Conservation (phyloP, 2,329 filamentous ascomycete genomes). For the Curvularia spicifera region DNA sequence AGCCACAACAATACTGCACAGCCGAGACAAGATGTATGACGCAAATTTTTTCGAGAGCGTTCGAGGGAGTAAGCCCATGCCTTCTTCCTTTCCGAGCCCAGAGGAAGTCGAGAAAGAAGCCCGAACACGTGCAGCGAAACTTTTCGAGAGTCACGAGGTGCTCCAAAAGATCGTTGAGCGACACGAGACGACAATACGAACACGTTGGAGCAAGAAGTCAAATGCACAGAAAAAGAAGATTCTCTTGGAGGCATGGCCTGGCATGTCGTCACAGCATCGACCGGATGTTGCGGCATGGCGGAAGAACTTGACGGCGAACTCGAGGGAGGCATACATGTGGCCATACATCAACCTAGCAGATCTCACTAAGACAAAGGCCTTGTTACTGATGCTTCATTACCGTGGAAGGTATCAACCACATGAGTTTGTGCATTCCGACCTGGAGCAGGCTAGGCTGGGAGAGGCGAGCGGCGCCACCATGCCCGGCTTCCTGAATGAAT, state of each 20-base stretch:
- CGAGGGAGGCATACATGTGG: conserved; percentile 48
- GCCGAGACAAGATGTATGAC: background rate
- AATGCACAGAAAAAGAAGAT: conserved; percentile 55
- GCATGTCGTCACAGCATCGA: conserved; percentile 58
- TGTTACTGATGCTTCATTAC: conserved; percentile 60
- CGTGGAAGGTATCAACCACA: conserved; percentile 57
- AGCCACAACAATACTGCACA: background rate
- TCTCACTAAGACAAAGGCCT: conserved; percentile 46
- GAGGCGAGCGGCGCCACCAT: conserved; percentile 2
- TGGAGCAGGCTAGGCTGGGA: conserved; percentile 18
- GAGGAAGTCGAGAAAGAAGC: conserved; percentile 1
- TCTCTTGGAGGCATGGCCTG: conserved; percentile 58
- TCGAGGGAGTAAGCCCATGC: background rate
- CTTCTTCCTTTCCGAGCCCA: background rate
- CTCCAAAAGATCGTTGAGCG: conserved; percentile 53
- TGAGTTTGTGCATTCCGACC: conserved; percentile 58
- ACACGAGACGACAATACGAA: conserved; percentile 60
- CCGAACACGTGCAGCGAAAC: conserved; percentile 3
- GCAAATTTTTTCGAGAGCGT: background rate
- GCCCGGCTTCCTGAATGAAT: conserved; percentile 23
- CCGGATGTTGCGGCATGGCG: conserved; percentile 57
- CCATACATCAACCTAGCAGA: conserved; percentile 66
- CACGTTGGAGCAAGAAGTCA: conserved; percentile 63
- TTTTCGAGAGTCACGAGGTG: conserved; percentile 12
- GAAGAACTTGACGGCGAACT: background rate